A percentile compares a stretch with the other conserved stretches of the same genome.
Evolutionary conservation across 768 basidiomycete species (phyloP).

Genomic region (Psilocybe cubensis): DNA sequence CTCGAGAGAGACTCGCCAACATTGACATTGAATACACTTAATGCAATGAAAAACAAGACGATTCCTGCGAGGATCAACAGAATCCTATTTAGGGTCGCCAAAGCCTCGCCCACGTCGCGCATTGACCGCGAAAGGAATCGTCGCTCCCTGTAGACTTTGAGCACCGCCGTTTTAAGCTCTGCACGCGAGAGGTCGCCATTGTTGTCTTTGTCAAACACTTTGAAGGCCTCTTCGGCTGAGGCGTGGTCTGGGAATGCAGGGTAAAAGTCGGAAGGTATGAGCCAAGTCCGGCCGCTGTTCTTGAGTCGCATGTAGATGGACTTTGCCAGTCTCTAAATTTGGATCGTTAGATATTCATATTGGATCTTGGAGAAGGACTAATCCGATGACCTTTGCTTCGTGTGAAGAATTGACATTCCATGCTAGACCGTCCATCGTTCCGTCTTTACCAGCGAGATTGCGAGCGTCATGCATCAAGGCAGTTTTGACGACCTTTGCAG

Average conservation of each 20-base stretch:
- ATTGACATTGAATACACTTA: constrained; percentile 73
- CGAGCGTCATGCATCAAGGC: constrained; percentile 78
- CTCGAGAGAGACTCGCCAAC: constrained; percentile 70
- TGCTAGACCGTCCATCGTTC: constrained; percentile 42
- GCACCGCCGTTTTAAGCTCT: constrained; percentile 72
- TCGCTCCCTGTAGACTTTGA: constrained; percentile 80
- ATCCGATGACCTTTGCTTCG: constrained; percentile 64
- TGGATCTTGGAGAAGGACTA: neutral
- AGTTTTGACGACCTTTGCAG: constrained; percentile 68
- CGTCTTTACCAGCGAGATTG: constrained; percentile 58
- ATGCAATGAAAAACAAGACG: constrained; percentile 72
- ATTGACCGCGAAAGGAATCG: constrained; percentile 76
- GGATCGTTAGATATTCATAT: neutral
- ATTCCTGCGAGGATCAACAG: constrained; percentile 64
- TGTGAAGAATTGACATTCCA: constrained; percentile 59
- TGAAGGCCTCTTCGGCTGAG: constrained; percentile 69
- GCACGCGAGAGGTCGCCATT: constrained; percentile 77
- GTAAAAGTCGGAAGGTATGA: constrained; percentile 70
- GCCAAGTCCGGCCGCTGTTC: constrained; percentile 56
- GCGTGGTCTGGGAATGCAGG: constrained; percentile 64
- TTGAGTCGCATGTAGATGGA: constrained; percentile 67
- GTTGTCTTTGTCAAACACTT: constrained; percentile 74
- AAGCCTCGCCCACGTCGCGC: constrained; percentile 72
- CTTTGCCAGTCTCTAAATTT: constrained; percentile 63
- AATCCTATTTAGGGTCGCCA: constrained; percentile 66